Percentiles rank a stretch among this genome's conserved stretches.
Evolutionary conservation across 2,329 filamentous ascomycete species (phyloP).

Genomic region (Juglanconis sp.): DNA sequence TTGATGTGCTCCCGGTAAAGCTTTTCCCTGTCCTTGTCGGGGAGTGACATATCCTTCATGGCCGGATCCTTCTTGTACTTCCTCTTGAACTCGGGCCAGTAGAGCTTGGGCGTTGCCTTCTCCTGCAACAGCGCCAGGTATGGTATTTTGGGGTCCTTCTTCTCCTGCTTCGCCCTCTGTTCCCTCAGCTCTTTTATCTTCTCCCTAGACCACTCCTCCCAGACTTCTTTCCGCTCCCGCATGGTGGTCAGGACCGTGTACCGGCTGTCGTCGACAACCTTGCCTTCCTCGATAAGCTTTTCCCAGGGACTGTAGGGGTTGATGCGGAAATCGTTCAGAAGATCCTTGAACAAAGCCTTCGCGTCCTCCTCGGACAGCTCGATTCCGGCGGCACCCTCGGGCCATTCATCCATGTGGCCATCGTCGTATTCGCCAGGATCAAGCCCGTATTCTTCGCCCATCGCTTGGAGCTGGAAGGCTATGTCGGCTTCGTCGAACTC

Average conservation of each 20-base stretch:
- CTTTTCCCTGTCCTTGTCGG: constrained; percentile 77
- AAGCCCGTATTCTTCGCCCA: constrained; percentile 81
- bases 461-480: constrained; percentile 82
- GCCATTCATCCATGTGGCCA: constrained; percentile 57
- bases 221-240: constrained; percentile 76
- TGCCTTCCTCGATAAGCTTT: constrained; percentile 77
- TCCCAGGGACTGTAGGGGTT: constrained; percentile 93
- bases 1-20: constrained; percentile 72
- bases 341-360: constrained; percentile 73
- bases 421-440: constrained; percentile 75
- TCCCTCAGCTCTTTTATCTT: constrained; percentile 71
- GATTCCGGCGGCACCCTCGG: constrained; percentile 69
- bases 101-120: constrained; percentile 84
- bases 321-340: constrained; percentile 77
- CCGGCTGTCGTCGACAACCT: constrained; percentile 77
- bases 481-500: constrained; percentile 96
- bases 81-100: constrained; percentile 94
- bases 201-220: constrained; percentile 78
- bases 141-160: constrained; percentile 76
- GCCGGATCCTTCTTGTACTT: constrained; percentile 80
- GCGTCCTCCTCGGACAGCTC: constrained; percentile 74
- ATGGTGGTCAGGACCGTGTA: constrained; percentile 83
- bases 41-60: constrained; percentile 71
- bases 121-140: constrained; percentile 80
- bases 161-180: constrained; percentile 70